These are phyloP conservation scores for Macrolepiota albuminosa DNA, from an alignment of 768 basidiomycete species.

Conservation along the genomic window DNA sequence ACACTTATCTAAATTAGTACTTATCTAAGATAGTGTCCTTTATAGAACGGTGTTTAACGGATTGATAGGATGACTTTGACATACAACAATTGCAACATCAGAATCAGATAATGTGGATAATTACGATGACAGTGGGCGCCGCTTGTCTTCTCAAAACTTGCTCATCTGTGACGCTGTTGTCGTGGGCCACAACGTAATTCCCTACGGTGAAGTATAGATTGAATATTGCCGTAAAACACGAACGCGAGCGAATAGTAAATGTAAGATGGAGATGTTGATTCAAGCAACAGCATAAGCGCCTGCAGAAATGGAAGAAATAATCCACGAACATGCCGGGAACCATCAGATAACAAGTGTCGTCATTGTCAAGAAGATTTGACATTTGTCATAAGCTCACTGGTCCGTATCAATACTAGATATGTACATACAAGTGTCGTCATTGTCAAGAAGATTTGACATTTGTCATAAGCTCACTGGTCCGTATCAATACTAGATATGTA, in stretches of 20 bases:
- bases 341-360: background rate
- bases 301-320: background rate
- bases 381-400: background rate
- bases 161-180: background rate
- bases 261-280: background rate
- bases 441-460: background rate
- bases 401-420: background rate
- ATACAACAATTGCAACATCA: too few relatives aligned
- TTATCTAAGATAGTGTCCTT: background rate
- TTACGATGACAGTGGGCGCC: background rate
- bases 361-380: background rate
- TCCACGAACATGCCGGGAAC: background rate
- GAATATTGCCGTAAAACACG: background rate
- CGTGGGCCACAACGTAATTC: too few relatives aligned
- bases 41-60: background rate
- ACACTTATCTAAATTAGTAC: background rate
- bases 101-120: background rate
- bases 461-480: background rate
- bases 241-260: background rate
- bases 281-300: background rate
- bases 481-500: background rate
- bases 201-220: too few relatives aligned
- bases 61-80: too few relatives aligned
- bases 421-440: background rate
- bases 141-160: too few relatives aligned